Evolutionary conservation across 176 grass and related monocot genomes (phyloP), one percentile per base, ranked within the genome.

Genomic region (Luzula sylvatica): DNA sequence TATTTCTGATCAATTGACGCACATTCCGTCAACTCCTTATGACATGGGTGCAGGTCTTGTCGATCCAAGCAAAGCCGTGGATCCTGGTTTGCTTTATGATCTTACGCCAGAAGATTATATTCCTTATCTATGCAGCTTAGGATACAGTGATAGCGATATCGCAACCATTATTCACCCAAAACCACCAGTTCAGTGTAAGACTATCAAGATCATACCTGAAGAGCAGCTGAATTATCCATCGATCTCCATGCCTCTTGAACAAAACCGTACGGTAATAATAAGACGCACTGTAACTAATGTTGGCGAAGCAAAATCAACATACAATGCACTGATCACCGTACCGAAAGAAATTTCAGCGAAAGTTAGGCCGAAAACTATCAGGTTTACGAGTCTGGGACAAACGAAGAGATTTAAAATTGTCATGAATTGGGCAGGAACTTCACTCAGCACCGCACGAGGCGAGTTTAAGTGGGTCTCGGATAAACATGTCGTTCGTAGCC

Each of bases 141-240:
- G 65, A 15, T 87, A 87, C 73, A 79, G 61, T 3, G 78, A 87
- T 58, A n/a, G 40, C 5, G 50, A 76, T 47, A 68, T 94, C 48
- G 82, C 21, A 42, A 46, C 71, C 0, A 75, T 94, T 46, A 65
- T 79, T 53, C 60, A 78, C 56, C 74, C 78, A 12, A 58, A 56
- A 22, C 42, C 71, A 12, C 8, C 52, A 14, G 58, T 76, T 26
- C 1, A 3, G 7, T 96, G 90, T 57, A 26, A 16, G 23, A 67
- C 68, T 12, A 3, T 74, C 2, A 30, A 55, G 1, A 75, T 25
- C 14, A 52, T 86, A 3, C 9, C 53, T 0, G 53, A 79, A 50
- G 68, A 75, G 19, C 74, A 96, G 14, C 68, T 96, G 61, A 96
- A 89, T 72, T 82, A 86, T 52, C 90, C 90, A 16, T 89, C 90